Evolutionary conservation across 305 asterid species (phyloP), one percentile per base, ranked within the genome.

Genomic region (Fraxinus velutina): DNA sequence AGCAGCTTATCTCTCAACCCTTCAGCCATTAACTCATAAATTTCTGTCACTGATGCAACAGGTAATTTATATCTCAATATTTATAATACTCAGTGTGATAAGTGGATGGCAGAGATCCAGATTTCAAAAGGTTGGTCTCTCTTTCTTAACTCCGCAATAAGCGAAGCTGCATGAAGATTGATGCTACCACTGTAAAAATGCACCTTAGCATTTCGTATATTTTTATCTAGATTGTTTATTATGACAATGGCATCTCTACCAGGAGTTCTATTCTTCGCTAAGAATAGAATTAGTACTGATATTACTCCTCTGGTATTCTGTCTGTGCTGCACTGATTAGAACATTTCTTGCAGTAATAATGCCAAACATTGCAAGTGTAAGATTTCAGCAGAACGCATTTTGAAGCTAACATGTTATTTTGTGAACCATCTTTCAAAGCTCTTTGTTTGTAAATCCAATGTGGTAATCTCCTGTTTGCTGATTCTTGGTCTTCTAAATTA

Each of bases 61-160:
- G 73, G 62, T 52, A 77, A 84, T 50, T 78, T 29, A 72, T 75
- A 75, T 71, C 55, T 42, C 50, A 60, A 15, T 29, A 24, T 10
- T 24, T 22, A 24, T 24, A 27, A 13, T 10, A 64, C 6, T 62
- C 21, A 22, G 10, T 12, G 39, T 21, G 34, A 42, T 29, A 24
- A 27, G 13, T 12, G 36, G 55, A 62, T 62, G 19, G 52, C 19
- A 8, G 30, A 44, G 36, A 9, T 44, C 39, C 30, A 39, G 73
- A 52, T 52, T 37, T 29, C 75, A 29, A 29, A 70, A 32, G 6
- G 42, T 30, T 30, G 21, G 75, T 5, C 8, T 30, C 37, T 66
- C 10, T 30, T 76, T 66, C 78, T 75, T 24, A 83, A 19, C 50
- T 80, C 84, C 37, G 24, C 60, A 12, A 33, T 73, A 37, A 22